Percentiles rank a stretch among this genome's conserved stretches.
Evolutionary conservation across 2,329 filamentous ascomycete genomes (phyloP).

Genomic region (Ceratocystis eucalypticola): DNA sequence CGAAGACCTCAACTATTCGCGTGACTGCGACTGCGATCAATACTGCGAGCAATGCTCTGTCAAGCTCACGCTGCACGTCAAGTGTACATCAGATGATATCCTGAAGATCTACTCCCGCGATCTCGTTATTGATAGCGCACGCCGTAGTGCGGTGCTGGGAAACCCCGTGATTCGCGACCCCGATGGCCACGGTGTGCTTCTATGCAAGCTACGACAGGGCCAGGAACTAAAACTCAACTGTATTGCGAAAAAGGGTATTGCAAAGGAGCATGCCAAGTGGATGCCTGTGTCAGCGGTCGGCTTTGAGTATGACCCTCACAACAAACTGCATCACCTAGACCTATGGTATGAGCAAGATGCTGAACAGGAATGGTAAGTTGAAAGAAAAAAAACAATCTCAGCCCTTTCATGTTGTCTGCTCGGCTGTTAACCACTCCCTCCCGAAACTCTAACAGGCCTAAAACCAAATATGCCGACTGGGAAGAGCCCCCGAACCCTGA

Average conservation of each 20-base stretch:
- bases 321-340: conserved; percentile 83
- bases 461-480: conserved; percentile 64
- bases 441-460: conserved; percentile 45
- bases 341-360: conserved; percentile 85
- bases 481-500: conserved; percentile 70
- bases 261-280: conserved; percentile 98
- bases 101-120: conserved; percentile 93
- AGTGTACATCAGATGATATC: conserved; percentile 71
- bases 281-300: conserved; percentile 81
- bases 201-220: conserved; percentile 77
- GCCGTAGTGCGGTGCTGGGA: conserved; percentile 62
- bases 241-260: conserved; percentile 95
- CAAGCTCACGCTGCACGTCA: conserved; percentile 68
- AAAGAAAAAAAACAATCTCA: neutral
- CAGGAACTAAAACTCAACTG: conserved; percentile 86
- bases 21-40: conserved; percentile 93
- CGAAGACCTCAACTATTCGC: conserved; percentile 69
- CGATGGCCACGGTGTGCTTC: conserved; percentile 67
- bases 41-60: conserved; percentile 89
- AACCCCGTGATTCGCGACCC: conserved; percentile 73
- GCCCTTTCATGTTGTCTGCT: neutral
- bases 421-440: conserved; percentile 23
- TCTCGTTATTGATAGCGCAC: conserved; percentile 55
- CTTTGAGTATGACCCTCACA: conserved; percentile 97
- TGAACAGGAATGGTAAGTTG: conserved; percentile 65